Percentiles rank a stretch among this genome's conserved stretches.
Conservation (phyloP, 768 basidiomycete genomes). For the Termitomyces sp. region DNA sequence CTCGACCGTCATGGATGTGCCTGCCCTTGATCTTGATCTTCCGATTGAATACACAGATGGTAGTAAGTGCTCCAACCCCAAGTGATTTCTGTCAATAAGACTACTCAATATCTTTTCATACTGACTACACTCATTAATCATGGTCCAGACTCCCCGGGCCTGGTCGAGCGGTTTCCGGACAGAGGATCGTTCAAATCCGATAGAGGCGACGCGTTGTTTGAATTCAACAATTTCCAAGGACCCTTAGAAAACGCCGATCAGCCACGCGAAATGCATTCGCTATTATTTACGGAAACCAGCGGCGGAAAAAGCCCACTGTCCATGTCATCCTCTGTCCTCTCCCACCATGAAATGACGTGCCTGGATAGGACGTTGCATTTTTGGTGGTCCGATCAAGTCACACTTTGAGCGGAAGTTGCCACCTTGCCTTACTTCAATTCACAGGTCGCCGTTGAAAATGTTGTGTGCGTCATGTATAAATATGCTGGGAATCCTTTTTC, state of each 20-base stretch:
- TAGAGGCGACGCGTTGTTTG: neutral
- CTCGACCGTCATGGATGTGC: neutral
- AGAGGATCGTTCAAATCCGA: too few species aligned
- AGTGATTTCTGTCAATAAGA: too few species aligned
- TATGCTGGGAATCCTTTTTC: conserved; percentile 9
- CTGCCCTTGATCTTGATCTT: neutral
- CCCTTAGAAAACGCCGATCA: too few species aligned
- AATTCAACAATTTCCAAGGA: too few species aligned
- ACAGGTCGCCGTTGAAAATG: conserved; percentile 18
- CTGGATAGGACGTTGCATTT: neutral
- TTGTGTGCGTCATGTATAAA: conserved; percentile 12
- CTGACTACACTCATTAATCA: too few species aligned
- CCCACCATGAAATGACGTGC: neutral
- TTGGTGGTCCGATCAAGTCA: conserved; percentile 5
- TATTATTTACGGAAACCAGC: neutral
- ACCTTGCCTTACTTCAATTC: conserved; percentile 9
- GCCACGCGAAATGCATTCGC: neutral
- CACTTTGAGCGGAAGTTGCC: conserved; percentile 11
- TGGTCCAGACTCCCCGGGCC: too few species aligned
- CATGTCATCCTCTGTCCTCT: too few species aligned
- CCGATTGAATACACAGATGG: neutral
- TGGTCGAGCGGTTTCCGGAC: neutral
- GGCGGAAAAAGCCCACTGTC: too few species aligned
- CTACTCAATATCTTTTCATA: too few species aligned
- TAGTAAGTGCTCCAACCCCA: neutral